Conservation (phyloP, 1,139 yeast species). For the Petasospora rhodanensis region DNA sequence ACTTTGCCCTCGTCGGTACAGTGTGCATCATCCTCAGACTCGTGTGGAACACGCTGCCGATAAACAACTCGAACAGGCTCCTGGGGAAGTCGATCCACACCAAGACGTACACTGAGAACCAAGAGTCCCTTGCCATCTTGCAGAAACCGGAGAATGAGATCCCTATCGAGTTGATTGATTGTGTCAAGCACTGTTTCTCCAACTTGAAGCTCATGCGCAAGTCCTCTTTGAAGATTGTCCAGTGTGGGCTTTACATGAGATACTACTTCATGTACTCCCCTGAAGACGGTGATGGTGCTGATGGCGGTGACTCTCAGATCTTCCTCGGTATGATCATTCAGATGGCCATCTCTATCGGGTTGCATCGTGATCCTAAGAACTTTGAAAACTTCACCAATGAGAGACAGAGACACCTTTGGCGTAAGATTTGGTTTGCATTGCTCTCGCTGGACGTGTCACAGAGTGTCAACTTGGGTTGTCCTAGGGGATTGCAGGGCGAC, state of each 20-base stretch:
- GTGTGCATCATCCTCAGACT: conserved; percentile 43
- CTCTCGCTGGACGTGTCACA: conserved; percentile 39
- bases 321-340: conserved; percentile 42
- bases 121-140: conserved; percentile 10
- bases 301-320: conserved; percentile 42
- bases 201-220: conserved; percentile 33
- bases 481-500: conserved; percentile 28
- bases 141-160: conserved; percentile 22
- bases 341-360: conserved; percentile 51
- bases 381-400: conserved; percentile 31
- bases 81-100: conserved; percentile 14
- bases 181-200: conserved; percentile 33
- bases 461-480: conserved; percentile 42
- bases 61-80: conserved; percentile 24
- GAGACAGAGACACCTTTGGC: conserved; percentile 35
- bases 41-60: conserved; percentile 46
- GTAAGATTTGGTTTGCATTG: conserved; percentile 43
- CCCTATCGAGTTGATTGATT: conserved; percentile 22
- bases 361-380: conserved; percentile 49
- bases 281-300: conserved; percentile 45
- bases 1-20: conserved; percentile 35
- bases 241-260: conserved; percentile 44
- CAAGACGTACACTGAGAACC: conserved; percentile 20
- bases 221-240: conserved; percentile 40
- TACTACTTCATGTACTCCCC: conserved; percentile 46